These are phyloP conservation scores for Ophiocordyceps camponoti-saundersi DNA, from an alignment of 2,329 filamentous ascomycete genomes.

Conservation along the genomic window DNA sequence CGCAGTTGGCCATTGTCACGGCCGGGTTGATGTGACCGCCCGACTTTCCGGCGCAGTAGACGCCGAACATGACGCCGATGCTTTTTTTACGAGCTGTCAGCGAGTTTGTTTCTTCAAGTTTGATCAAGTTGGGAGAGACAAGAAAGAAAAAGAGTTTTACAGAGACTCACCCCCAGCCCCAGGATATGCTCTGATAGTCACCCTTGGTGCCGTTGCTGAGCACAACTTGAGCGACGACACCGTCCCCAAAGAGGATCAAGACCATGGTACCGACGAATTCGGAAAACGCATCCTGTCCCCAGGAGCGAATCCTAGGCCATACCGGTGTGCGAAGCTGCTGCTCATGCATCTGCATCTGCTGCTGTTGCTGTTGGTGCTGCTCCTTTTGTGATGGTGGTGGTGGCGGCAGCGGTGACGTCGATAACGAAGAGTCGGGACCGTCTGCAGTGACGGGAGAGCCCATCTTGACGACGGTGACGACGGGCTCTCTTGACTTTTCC, in stretches of 20 bases:
- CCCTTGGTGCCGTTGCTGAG: conserved; percentile 33
- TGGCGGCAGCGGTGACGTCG: conserved; percentile 14
- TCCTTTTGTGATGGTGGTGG: conserved; percentile 2
- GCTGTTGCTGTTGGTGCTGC: conserved; percentile 2
- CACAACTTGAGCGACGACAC: conserved; percentile 52
- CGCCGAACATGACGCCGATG: conserved; percentile 50
- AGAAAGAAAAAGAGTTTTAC: too few relatives aligned
- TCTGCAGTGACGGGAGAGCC: not conserved
- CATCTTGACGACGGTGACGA: too few relatives aligned
- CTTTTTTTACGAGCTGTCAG: conserved; percentile 11
- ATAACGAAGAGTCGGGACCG: not conserved
- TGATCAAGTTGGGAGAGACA: not conserved
- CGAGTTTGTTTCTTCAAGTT: too few relatives aligned
- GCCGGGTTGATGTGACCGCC: conserved; percentile 55
- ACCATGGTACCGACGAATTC: conserved; percentile 55
- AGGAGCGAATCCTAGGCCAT: conserved; percentile 36
- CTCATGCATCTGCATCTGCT: conserved; percentile 5
- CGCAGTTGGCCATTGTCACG: conserved; percentile 52
- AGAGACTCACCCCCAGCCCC: conserved; percentile 28
- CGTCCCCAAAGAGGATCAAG: conserved; percentile 52
- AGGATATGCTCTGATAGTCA: conserved; percentile 29
- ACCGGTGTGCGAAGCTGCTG: conserved; percentile 6
- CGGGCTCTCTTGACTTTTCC: too few relatives aligned
- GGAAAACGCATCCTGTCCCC: conserved; percentile 40
- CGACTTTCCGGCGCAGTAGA: conserved; percentile 48